These are phyloP conservation scores for Coprinopsis marcescibilis DNA, from an alignment of 768 basidiomycete genomes.

Conservation along the genomic window DNA sequence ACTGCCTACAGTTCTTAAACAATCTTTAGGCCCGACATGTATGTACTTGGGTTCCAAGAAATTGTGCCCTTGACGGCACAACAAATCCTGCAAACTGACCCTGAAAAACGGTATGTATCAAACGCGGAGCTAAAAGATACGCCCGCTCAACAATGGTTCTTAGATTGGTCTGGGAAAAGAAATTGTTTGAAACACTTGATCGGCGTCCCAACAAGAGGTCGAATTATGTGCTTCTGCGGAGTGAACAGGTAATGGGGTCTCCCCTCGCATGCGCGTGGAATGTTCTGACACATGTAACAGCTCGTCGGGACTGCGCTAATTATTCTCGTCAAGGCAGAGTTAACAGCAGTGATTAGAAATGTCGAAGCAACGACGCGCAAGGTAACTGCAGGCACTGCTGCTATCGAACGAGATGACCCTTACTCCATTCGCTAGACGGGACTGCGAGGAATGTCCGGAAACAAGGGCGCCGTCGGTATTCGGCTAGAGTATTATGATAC, in stretches of 20 bases:
- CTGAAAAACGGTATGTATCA: constrained; percentile 76
- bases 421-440: constrained; percentile 51
- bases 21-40: constrained; percentile 70
- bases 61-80: constrained; percentile 97
- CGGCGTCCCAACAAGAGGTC: constrained; percentile 58
- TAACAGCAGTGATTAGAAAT: constrained; percentile 77
- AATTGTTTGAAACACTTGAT: constrained; percentile 75
- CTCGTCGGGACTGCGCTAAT: constrained; percentile 93
- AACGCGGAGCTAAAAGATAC: neutral
- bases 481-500: constrained; percentile 89
- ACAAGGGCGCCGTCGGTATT: constrained; percentile 95
- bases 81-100: constrained; percentile 94
- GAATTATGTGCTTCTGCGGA: constrained; percentile 81
- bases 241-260: constrained; percentile 72
- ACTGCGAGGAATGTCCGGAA: constrained; percentile 89
- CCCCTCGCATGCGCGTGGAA: constrained; percentile 5
- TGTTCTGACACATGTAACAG: constrained; percentile 36
- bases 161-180: constrained; percentile 84
- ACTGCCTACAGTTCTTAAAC: constrained; percentile 8
- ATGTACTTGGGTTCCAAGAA: constrained; percentile 92
- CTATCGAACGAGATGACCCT: neutral
- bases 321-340: constrained; percentile 70
- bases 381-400: constrained; percentile 26
- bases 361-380: constrained; percentile 92
- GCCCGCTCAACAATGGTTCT: too few species aligned